Percentiles rank a stretch among this genome's conserved stretches.
Evolutionary conservation across 805 yeast genomes (phyloP).

Genomic region (Metschnikowia arizonensis): DNA sequence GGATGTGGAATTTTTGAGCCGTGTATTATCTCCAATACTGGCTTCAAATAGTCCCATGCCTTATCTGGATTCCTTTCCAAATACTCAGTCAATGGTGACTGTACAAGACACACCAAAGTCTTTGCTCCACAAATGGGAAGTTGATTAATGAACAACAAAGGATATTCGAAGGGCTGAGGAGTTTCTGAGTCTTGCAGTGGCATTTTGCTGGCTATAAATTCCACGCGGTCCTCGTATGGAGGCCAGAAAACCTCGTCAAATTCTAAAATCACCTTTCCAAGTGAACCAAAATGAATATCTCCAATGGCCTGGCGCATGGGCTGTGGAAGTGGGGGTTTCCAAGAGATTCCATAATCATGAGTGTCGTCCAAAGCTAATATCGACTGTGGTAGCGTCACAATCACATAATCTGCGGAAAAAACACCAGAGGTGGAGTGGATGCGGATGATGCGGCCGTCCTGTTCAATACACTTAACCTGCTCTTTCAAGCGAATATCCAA

Average conservation of each 20-base stretch:
- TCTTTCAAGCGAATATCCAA: slow-evolving; percentile 40
- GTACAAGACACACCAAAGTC: slow-evolving; percentile 61
- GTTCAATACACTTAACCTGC: slow-evolving; percentile 40
- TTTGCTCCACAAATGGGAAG: slow-evolving; percentile 27
- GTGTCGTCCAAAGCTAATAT: slow-evolving; percentile 44
- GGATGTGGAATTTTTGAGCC: slow-evolving; percentile 19
- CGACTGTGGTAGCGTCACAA: slow-evolving; percentile 79
- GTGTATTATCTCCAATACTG: slow-evolving; percentile 34
- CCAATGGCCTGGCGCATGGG: slow-evolving; percentile 41
- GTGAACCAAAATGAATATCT: slow-evolving; percentile 55
- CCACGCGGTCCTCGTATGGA: slow-evolving; percentile 24
- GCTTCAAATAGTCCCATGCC: slow-evolving; percentile 58
- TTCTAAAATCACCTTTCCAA: slow-evolving; percentile 72
- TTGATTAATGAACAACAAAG: slow-evolving; percentile 58
- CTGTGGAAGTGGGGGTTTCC: slow-evolving; percentile 54
- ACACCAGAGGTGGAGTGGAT: slow-evolving; percentile 31
- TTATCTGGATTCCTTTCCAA: slow-evolving; percentile 45
- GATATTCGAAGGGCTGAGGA: slow-evolving; percentile 53
- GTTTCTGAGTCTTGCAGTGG: slow-evolving; percentile 16
- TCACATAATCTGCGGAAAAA: slow-evolving; percentile 48
- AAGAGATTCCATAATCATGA: slow-evolving; percentile 46
- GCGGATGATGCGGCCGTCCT: slow-evolving; percentile 15
- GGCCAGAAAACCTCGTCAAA: slow-evolving; percentile 65
- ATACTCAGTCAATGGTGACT: slow-evolving; percentile 67
- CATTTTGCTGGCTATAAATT: slow-evolving; percentile 9